Percentiles rank a stretch among this genome's conserved stretches.
phyloP scores from a whole-genome alignment of 208 protist genomes.

The Wallacemonas sp. region DNA sequence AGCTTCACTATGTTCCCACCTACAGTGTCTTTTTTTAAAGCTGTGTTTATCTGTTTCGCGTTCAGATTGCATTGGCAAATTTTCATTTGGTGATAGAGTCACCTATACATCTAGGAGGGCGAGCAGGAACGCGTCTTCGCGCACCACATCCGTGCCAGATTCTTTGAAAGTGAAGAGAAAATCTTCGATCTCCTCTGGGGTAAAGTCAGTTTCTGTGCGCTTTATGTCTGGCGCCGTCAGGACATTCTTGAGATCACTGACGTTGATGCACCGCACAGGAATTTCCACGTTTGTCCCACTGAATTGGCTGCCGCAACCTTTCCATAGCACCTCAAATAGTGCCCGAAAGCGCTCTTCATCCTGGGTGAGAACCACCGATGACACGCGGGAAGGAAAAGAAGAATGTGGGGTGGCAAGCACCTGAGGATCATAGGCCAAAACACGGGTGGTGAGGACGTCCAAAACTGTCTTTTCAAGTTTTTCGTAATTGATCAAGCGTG shows the following conservation, averaged over 20 bases:
- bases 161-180: conserved; percentile 32
- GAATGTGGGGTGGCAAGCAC: conserved; percentile 15
- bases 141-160: conserved; percentile 19
- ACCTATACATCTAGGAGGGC: conserved; percentile 29
- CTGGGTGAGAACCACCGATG: conserved; percentile 23
- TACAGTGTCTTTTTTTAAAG: no score
- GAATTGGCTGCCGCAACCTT: conserved; percentile 8
- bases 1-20: no score
- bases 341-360: conserved; percentile 20
- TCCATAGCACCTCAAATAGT: conserved; percentile 43
- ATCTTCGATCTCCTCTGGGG: conserved; percentile 27
- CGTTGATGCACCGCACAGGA: conserved; percentile 16
- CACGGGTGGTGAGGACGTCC: conserved; percentile 25
- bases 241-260: conserved; percentile 13
- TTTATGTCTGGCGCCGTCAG: conserved; percentile 21
- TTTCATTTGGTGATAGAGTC: conserved; percentile 3
- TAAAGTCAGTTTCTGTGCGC: conserved; percentile 23
- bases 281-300: neutral
- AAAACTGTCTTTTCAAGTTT: conserved; percentile 29
- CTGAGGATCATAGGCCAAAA: conserved; percentile 37
- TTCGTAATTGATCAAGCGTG: conserved; percentile 19
- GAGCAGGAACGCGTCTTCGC: conserved; percentile 44
- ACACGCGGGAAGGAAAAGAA: conserved; percentile 21
- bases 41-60: neutral
- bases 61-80: neutral